Evolutionary conservation across 2,329 filamentous ascomycete genomes (phyloP), one percentile per base, ranked within the genome.

Genomic region (Aspergillus melleus): DNA sequence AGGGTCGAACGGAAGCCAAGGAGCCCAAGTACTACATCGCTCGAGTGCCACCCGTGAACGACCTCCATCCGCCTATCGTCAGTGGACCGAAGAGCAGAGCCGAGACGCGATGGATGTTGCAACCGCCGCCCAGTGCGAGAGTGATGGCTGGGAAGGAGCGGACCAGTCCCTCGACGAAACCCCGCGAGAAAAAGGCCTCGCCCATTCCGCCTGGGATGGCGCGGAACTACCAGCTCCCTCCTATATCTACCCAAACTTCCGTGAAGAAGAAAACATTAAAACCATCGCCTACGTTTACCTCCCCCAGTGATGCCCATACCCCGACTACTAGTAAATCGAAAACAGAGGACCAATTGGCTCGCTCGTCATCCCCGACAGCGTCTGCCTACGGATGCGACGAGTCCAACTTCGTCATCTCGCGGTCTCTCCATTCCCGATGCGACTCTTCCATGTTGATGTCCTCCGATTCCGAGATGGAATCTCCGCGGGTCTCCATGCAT

Each of bases 31-130:
- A 89, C 68, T 89, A 89, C 72, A 81, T 82, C 54, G 77, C 84
- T 6, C 70, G 73, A 55, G 88, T 88, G 68, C 91, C 89, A 8
- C 90, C 90, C 4, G 87, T 96, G 68, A 95, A 96, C 76, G 91
- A 96, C 62, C 85, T 93, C 60, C 91, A 96, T 72, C 91, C 91
- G 5, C 91, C 92, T 2, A 88, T 96, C 54, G 90, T 95, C 74
- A 91, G 87, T 76, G 89, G 86, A 58, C 90, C 88, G 14, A 83
- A 82, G 42, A 87, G 85, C 72, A 86, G 81, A 70, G 86, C 87
- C 57, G 91, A 90, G 61, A 89, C 90, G 57, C 84, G 84, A 70
- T 97, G 93, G 93, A 96, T 97, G 92, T 80, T 96, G 54, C 91
- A 96, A 71, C 93, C 93, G 2, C 92, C 92, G 1, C 93, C 93